These are phyloP conservation scores for Tagetes erecta DNA, from an alignment of 129 eudicot species.

Conservation along the genomic window DNA sequence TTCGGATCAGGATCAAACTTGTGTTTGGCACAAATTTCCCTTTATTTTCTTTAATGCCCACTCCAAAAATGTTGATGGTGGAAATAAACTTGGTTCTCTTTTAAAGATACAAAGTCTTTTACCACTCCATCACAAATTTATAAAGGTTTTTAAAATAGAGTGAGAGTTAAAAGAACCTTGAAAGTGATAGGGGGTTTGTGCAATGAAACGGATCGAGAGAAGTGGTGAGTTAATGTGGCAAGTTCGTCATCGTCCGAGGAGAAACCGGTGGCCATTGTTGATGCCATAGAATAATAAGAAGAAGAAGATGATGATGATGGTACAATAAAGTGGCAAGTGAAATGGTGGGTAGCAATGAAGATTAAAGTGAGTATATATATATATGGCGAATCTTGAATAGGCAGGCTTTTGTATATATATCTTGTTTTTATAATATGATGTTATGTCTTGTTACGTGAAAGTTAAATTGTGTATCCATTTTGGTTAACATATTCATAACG, in stretches of 20 bases:
- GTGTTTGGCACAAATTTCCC: no score
- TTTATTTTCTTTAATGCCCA: no score
- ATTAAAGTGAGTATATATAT: background rate
- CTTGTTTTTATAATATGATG: no score
- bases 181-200: conserved; percentile 7
- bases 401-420: background rate
- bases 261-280: conserved; percentile 23
- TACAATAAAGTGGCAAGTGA: background rate
- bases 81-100: no score
- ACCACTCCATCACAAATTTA: no score
- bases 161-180: conserved; percentile 33
- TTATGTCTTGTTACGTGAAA: no score
- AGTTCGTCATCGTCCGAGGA: conserved; percentile 39
- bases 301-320: conserved; percentile 23
- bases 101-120: no score
- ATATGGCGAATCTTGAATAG: conserved; percentile 16
- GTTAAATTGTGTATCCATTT: no score
- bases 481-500: no score
- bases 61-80: no score
- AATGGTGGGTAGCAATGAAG: conserved; percentile 13
- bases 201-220: conserved; percentile 36
- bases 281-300: background rate
- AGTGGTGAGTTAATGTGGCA: conserved; percentile 47
- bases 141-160: no score
- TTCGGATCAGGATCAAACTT: no score